phyloP scores from a whole-genome alignment of 192 early-diverging fungal species.

The Coemansia aciculifera region DNA sequence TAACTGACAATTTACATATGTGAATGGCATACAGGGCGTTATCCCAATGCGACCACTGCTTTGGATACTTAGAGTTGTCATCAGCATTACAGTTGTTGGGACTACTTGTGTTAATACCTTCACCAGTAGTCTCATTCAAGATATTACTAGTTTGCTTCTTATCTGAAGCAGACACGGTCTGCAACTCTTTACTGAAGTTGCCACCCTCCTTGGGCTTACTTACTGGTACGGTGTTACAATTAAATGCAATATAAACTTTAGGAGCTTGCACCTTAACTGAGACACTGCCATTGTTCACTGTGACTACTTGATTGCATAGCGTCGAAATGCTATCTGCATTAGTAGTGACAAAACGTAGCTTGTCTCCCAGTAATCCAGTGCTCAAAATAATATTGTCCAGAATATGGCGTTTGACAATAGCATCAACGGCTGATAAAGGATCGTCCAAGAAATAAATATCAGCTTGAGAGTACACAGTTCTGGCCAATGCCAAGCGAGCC shows the following conservation, averaged over 20 bases:
- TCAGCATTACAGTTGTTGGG: not conserved
- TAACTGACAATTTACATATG: not conserved
- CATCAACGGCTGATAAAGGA: conserved; percentile 69
- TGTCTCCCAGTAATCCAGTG: conserved; percentile 57
- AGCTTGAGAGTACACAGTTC: conserved; percentile 65
- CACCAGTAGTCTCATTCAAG: not conserved
- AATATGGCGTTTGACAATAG: conserved; percentile 63
- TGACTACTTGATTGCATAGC: conserved; percentile 24
- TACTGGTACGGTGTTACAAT: conserved; percentile 17
- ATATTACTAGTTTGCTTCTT: not conserved
- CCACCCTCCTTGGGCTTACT: conserved; percentile 6
- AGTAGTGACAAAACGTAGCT: conserved; percentile 51
- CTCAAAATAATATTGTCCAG: conserved; percentile 62
- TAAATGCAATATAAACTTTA: conserved; percentile 17
- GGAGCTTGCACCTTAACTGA: conserved; percentile 50
- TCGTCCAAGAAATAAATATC: conserved; percentile 74
- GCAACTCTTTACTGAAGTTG: not conserved
- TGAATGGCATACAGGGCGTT: conserved; percentile 49
- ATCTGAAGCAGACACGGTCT: not conserved
- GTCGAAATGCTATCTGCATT: conserved; percentile 26
- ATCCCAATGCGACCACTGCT: conserved; percentile 41
- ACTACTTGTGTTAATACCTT: not conserved
- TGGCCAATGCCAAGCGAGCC: conserved; percentile 65
- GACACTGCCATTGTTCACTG: conserved; percentile 11
- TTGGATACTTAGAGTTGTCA: not conserved